Evolutionary conservation across 208 protist species (phyloP), one percentile per base, ranked within the genome.

Genomic region (Eutreptiella sp.): DNA sequence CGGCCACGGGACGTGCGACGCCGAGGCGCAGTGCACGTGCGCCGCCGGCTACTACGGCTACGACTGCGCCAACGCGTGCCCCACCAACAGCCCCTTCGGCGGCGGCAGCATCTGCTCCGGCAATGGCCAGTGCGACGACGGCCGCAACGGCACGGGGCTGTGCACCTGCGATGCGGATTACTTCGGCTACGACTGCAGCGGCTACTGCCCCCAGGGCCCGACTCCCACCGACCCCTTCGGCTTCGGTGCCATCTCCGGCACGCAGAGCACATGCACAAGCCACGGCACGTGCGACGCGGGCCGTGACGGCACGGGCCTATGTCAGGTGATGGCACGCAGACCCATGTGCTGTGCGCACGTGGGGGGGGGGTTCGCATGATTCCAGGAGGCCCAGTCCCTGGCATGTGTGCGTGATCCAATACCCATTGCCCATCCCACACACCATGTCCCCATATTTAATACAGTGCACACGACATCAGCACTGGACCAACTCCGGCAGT

Each of bases 1-100:
- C 7, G 46, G 46, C 29, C 58, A 62, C 43, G 58, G 58, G 32
- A 31, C 24, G 38, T 64, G 58, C 46, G 59, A 43, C 23, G 41
- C 50, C 50, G 9, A 38, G 7, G 19, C 48, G 58, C 14, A 64
- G 5, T 48, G 43, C 43, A 48, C 43, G 4, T 64, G 58, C 34
- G 4, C 46, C 4, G 23, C 27, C 16, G 58, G 58, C 7, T 64
- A 64, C 58, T 64, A 34, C 23, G 58, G 58, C 24, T n/a, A 19
- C 9, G 5, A 11, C 31, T 64, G 58, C 43, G 16, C 16, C 19
- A 28, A 5, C 9, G 23, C 27, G 50, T 64, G 58, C 29, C 50
- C 58, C 16, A n/a, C n/a, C n/a, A n/a, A n/a, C n/a, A n/a, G n/a
- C n/a, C n/a, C n/a, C n/a, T n/a, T n/a, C n/a, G n/a, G n/a, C n/a